Evolutionary conservation across 495 filamentous ascomycete genomes (phyloP).

Genomic region (Xylaria nigripes): DNA sequence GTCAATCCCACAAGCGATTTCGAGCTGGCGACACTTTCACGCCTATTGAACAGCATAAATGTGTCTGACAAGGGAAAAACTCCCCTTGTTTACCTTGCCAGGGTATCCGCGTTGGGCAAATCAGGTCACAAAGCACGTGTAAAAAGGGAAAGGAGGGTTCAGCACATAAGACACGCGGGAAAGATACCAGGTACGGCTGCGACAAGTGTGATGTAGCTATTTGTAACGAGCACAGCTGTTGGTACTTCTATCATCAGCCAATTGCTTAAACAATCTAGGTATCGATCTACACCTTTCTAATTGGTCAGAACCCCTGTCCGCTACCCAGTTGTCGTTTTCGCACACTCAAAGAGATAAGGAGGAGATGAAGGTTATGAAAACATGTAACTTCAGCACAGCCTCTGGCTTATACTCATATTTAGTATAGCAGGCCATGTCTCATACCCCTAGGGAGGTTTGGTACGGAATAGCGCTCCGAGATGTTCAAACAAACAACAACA

Average conservation of each 20-base stretch:
- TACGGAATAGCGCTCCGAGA: no score
- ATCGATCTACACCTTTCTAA: background rate
- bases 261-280: background rate
- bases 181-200: no score
- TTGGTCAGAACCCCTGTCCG: background rate
- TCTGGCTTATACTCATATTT: no score
- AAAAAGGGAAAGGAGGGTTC: no score
- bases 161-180: background rate
- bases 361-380: no score
- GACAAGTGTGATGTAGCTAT: background rate
- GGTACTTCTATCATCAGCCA: background rate
- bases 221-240: background rate
- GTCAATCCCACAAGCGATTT: background rate
- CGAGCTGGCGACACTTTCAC: background rate
- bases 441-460: no score
- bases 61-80: background rate
- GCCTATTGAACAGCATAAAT: background rate
- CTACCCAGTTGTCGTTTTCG: background rate
- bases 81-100: background rate
- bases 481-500: no score
- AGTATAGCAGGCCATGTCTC: no score
- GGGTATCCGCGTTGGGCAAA: background rate
- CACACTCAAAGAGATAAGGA: background rate
- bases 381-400: no score
- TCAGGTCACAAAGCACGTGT: background rate